phyloP scores from a whole-genome alignment of 805 yeast genomes.

The Zygotorulaspora chibaensis region DNA sequence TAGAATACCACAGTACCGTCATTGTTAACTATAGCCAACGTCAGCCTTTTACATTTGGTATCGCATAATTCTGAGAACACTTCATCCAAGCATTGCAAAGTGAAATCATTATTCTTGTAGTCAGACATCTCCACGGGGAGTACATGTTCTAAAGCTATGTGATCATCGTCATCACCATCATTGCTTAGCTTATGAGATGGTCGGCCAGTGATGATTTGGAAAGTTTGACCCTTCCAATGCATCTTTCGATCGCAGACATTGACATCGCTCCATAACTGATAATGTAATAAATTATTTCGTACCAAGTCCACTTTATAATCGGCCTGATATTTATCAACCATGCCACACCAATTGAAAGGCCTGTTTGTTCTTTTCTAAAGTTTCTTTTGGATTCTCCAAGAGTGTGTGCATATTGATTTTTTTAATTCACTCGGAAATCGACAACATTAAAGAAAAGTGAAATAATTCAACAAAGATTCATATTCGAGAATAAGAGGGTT shows the following conservation, averaged over 20 bases:
- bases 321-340: slow-evolving; percentile 40
- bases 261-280: slow-evolving; percentile 30
- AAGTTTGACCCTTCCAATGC: slow-evolving; percentile 14
- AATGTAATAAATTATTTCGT: slow-evolving; percentile 24
- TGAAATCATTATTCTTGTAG: slow-evolving; percentile 20
- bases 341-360: no score
- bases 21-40: slow-evolving; percentile 53
- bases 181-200: slow-evolving; percentile 26
- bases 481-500: no score
- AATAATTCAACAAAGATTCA: no score
- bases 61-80: slow-evolving; percentile 20
- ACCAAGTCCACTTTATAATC: slow-evolving; percentile 47
- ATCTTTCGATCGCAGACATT: slow-evolving; percentile 10
- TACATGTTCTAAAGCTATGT: slow-evolving; percentile 21
- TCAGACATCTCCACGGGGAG: slow-evolving; percentile 32
- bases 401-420: not conserved
- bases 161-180: slow-evolving; percentile 16
- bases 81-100: slow-evolving; percentile 23
- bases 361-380: not conserved
- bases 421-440: not conserved
- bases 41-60: slow-evolving; percentile 38
- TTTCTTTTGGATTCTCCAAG: no score
- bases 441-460: no score
- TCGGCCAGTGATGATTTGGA: slow-evolving; percentile 20
- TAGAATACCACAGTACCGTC: slow-evolving; percentile 74